Conservation (phyloP, 768 basidiomycete genomes). For the Lactarius psammicola region DNA sequence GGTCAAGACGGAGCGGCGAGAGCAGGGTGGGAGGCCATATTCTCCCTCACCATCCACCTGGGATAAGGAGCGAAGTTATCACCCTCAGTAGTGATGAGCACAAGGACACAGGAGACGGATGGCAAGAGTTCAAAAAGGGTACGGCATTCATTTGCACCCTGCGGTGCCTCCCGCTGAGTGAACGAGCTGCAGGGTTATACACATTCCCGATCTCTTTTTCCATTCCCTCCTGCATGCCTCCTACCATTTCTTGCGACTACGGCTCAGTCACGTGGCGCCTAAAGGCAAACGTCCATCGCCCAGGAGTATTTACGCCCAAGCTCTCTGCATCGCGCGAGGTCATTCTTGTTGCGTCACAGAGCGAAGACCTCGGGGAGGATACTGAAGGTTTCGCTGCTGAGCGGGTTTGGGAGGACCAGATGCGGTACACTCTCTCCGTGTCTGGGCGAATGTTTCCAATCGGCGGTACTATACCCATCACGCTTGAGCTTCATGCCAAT, state of each 20-base stretch:
- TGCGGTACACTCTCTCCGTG: constrained; percentile 76
- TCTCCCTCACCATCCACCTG: constrained; percentile 35
- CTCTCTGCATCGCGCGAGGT: constrained; percentile 70
- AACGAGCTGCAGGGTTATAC: constrained; percentile 67
- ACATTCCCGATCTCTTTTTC: constrained; percentile 94
- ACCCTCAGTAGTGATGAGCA: constrained; percentile 39
- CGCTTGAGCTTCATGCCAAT: constrained; percentile 80
- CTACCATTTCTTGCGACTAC: constrained; percentile 68
- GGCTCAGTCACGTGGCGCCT: constrained; percentile 79
- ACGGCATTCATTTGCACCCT: constrained; percentile 21
- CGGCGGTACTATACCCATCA: constrained; percentile 78
- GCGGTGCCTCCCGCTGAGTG: neutral
- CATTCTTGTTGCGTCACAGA: constrained; percentile 67
- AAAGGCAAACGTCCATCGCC: constrained; percentile 79
- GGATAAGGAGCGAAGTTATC: constrained; percentile 43
- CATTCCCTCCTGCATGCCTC: constrained; percentile 77
- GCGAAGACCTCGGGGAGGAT: constrained; percentile 84
- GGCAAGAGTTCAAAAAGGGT: constrained; percentile 92
- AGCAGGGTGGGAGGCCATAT: constrained; percentile 26
- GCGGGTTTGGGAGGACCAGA: constrained; percentile 85
- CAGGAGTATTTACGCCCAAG: constrained; percentile 75
- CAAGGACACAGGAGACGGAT: constrained; percentile 49
- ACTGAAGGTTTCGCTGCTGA: constrained; percentile 78
- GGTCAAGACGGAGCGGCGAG: constrained; percentile 31
- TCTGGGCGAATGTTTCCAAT: constrained; percentile 78